Evolutionary conservation across 352 stramenopile genomes (phyloP), one percentile per base, ranked within the genome.

Genomic region (Globisporangium radiosum): DNA sequence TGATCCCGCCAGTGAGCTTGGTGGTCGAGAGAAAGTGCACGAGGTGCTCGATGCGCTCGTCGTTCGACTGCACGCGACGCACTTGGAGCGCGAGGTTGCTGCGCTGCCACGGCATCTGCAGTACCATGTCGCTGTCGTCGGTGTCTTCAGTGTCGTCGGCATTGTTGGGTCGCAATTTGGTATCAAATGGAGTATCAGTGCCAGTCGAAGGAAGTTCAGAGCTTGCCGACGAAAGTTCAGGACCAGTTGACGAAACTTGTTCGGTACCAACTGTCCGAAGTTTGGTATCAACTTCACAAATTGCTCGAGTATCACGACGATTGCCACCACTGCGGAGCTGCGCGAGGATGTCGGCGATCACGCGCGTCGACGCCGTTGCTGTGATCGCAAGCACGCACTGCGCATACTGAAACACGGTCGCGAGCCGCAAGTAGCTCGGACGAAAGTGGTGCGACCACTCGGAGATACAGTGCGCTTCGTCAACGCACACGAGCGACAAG

Each of bases 381-480:
- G 95, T 98, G 38, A 98, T 83, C 5, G 90, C 94, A 3, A 98
- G 69, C 45, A 98, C 82, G 19, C 79, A 82, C 44, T 84, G 63
- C 3, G 82, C 82, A 59, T 80, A 69, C 8, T 63, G 70, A 53
- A 92, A 88, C 3, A 92, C 48, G 25, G 69, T 59, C 17, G 72
- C 66, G 3, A 94, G 60, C 0, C 82, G 77, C 53, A 94, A 56
- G 59, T 90, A 94, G 52, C 80, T 88, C 42, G 93, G 91, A 1
- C 95, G 81, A 59, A 98, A 98, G 73, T 98, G 93, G 60, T 98
- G 91, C 3, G 85, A 96, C 95, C 95, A 98, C 64, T 98, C 88
- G 9, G 87, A 97, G 38, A 98, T 76, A 64, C 94, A 98, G 65
- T 98, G 95, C 5, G 92, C 92, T 78, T 98, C 95, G 60, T 98